Evolutionary conservation across 176 grass and related monocot species (phyloP).

Genomic region (Poa pratensis): DNA sequence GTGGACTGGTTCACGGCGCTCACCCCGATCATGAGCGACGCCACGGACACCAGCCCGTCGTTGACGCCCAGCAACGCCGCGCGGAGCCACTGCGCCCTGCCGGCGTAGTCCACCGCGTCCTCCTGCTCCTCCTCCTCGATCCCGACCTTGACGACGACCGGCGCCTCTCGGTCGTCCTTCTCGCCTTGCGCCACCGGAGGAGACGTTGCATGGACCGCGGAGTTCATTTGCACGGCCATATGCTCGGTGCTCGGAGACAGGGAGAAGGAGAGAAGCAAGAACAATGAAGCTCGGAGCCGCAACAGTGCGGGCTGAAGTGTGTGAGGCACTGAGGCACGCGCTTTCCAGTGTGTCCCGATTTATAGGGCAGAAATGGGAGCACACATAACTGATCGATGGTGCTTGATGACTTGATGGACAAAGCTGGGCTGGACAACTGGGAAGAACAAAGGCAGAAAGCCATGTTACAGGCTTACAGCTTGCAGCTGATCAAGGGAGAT

Average conservation of each 20-base stretch:
- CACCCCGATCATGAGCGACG: constrained; percentile 91
- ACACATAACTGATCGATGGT: background rate
- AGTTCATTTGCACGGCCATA: background rate
- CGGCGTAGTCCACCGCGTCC: background rate
- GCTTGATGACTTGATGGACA: background rate
- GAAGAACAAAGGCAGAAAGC: too few relatives aligned
- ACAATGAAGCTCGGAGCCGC: background rate
- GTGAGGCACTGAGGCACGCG: background rate
- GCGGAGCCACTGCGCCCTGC: constrained; percentile 79
- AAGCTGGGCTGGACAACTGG: background rate
- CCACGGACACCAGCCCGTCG: constrained; percentile 91
- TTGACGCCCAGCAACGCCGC: constrained; percentile 90
- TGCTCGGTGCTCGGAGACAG: background rate
- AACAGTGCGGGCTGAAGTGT: background rate
- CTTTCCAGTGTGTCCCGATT: background rate
- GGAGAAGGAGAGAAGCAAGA: background rate
- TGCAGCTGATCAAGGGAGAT: too few relatives aligned
- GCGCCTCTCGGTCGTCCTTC: background rate
- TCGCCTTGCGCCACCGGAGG: too few relatives aligned
- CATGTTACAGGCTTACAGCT: too few relatives aligned
- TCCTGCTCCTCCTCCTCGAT: background rate
- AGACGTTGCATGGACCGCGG: background rate
- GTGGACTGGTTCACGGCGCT: constrained; percentile 57
- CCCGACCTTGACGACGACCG: background rate
- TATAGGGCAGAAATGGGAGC: background rate